These are phyloP conservation scores for Talaromyces sp. DNA, from an alignment of 2,329 filamentous ascomycete species.

Conservation along the genomic window DNA sequence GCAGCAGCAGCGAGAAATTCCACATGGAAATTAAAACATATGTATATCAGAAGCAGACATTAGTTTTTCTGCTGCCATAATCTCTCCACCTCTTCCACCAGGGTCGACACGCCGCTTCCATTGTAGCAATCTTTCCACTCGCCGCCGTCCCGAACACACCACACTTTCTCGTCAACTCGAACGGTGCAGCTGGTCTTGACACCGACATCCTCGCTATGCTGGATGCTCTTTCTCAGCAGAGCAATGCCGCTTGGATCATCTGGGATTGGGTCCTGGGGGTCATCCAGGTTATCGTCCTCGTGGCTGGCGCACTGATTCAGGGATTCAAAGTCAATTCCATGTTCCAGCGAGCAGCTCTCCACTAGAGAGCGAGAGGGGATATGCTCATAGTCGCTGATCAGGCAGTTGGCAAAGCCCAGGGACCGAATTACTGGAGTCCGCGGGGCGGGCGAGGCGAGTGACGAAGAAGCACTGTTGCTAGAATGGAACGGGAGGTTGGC, in stretches of 20 bases:
- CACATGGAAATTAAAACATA: background rate
- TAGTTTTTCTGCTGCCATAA: constrained; percentile 46
- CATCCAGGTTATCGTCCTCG: constrained; percentile 60
- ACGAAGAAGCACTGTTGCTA: constrained; percentile 12
- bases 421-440: constrained; percentile 70
- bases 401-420: constrained; percentile 89
- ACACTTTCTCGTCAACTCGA: constrained; percentile 68
- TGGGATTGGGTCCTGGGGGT: constrained; percentile 48
- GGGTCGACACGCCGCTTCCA: constrained; percentile 51
- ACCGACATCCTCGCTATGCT: constrained; percentile 54
- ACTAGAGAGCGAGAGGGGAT: constrained; percentile 78
- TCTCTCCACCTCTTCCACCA: constrained; percentile 72
- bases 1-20: background rate
- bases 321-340: constrained; percentile 75
- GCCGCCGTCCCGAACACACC: constrained; percentile 77
- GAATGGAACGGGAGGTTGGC: constrained; percentile 54
- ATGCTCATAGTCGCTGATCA: constrained; percentile 66
- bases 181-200: constrained; percentile 73
- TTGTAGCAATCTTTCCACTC: constrained; percentile 73
- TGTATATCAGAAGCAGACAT: background rate
- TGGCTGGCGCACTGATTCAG: constrained; percentile 77
- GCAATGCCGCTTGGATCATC: constrained; percentile 51
- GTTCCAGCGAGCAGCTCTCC: constrained; percentile 82
- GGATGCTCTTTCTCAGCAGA: constrained; percentile 40
- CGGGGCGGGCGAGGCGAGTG: constrained; percentile 44